Evolutionary conservation across 345 rosid genomes (phyloP).

Genomic region (Salix suchowensis): DNA sequence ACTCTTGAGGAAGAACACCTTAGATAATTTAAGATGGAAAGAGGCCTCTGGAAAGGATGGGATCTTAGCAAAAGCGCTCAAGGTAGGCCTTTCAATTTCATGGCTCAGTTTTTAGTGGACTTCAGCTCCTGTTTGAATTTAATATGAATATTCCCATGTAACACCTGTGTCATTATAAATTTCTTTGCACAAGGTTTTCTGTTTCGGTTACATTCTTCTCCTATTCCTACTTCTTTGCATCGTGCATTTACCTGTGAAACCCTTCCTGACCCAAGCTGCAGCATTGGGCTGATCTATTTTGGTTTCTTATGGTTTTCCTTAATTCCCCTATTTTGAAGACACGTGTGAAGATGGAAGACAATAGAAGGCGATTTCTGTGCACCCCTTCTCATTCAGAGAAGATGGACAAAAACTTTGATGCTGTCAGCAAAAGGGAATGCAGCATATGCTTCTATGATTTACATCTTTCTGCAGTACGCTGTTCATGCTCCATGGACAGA

Average conservation of each 20-base stretch:
- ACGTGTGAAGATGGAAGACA: constrained; percentile 44
- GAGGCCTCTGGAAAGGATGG: constrained; percentile 49
- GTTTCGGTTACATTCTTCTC: not conserved
- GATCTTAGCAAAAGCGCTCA: constrained; percentile 49
- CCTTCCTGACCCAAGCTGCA: not conserved
- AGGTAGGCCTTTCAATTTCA: constrained; percentile 32
- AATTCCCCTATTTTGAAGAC: constrained; percentile 32
- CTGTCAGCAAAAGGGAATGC: constrained; percentile 50
- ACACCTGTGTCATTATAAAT: not conserved
- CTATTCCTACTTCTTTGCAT: not conserved
- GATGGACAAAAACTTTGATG: constrained; percentile 44
- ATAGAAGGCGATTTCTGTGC: constrained; percentile 47
- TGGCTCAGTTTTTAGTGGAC: not conserved
- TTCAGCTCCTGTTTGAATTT: not conserved
- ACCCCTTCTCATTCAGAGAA: constrained; percentile 29
- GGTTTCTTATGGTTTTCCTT: not conserved
- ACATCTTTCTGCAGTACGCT: constrained; percentile 60
- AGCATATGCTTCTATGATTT: constrained; percentile 51
- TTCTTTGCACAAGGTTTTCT: not conserved
- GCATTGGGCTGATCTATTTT: not conserved
- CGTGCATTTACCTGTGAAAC: not conserved
- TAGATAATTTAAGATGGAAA: constrained; percentile 44
- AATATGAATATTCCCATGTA: not conserved
- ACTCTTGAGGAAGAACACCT: constrained; percentile 34
- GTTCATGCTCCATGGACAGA: constrained; percentile 48